Base-by-base conservation (phyloP, 495 filamentous ascomycete species). In the Aspergillus homomorphus region DNA sequence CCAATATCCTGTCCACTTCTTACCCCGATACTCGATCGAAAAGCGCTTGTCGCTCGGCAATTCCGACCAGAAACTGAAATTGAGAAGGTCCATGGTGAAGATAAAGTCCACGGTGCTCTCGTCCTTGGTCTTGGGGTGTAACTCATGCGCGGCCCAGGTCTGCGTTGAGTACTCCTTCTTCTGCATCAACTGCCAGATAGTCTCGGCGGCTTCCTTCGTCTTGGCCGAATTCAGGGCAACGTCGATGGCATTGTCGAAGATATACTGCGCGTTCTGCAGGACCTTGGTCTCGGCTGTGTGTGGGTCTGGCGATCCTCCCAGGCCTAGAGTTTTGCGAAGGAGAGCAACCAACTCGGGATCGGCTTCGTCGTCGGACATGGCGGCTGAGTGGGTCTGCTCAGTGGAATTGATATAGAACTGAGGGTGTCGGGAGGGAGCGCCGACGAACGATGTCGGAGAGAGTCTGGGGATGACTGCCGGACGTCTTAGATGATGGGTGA, bases 21-120 rank as follows among this genome's bases (percentile, higher is more conserved):
- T 87, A 24, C 85, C 92, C 20, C 80, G 81, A 69, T 96, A 98
- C 44, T 87, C 85, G 7, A 98, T 78, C 9, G 87, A 78, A 72
- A 95, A 98, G 28, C 89, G 77, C 60, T 88, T 79, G 12, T 82
- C 77, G 30, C 80, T 75, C 5, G 71, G 59, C 52, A 77, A 75
- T 30, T 87, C 86, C 22, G 89, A 93, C 92, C 93, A 98, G 72
- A 98, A 98, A 26, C 85, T 92, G 65, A 98, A 98, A 69, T 98
- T 98, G 55, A 98, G 77, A 15, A 98, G 69, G 67, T 98, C 94
- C 91, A 98, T 95, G 15, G 89, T 89, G 69, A 98, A 97, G 50
- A 98, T 91, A 66, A 98, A 97, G 60, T 90, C 84, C 12, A 96
- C 84, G 0, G 89, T 89, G 41, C 73, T 82, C 64, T 89, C 86